These are phyloP conservation scores for Suillus variegatus DNA, from an alignment of 768 basidiomycete species.

Conservation along the genomic window DNA sequence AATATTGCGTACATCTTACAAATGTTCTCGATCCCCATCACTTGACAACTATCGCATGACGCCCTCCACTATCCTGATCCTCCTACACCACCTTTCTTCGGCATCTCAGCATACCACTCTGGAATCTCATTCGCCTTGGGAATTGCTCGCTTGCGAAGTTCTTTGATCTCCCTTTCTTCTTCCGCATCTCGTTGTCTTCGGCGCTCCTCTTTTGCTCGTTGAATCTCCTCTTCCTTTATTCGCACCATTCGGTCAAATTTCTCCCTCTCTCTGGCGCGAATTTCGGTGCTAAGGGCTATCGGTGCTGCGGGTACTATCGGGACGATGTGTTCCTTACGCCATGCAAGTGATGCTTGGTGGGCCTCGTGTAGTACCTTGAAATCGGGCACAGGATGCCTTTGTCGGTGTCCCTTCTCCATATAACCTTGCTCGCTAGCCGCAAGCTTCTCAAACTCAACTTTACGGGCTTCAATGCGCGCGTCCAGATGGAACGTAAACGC, in stretches of 20 bases:
- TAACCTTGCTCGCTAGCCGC: constrained; percentile 8
- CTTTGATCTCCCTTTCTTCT: constrained; percentile 62
- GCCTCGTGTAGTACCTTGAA: constrained; percentile 56
- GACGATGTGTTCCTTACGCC: constrained; percentile 47
- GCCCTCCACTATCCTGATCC: constrained; percentile 12
- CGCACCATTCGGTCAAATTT: constrained; percentile 61
- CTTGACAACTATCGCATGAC: constrained; percentile 2
- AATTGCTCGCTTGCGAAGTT: constrained; percentile 61
- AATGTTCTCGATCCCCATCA: constrained; percentile 17
- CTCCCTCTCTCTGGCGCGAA: constrained; percentile 60
- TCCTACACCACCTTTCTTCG: constrained; percentile 48
- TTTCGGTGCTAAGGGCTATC: constrained; percentile 53
- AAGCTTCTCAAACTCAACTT: constrained; percentile 32
- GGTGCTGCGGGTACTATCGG: constrained; percentile 47
- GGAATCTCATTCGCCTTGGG: constrained; percentile 73
- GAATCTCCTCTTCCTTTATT: constrained; percentile 56
- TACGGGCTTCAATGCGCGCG: constrained; percentile 49
- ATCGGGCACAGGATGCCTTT: constrained; percentile 45
- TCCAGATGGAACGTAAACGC: constrained; percentile 58
- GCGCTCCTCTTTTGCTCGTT: constrained; percentile 47
- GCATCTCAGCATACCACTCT: constrained; percentile 74
- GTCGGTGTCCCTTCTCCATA: constrained; percentile 21
- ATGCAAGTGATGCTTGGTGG: constrained; percentile 35
- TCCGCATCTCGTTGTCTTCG: constrained; percentile 49
- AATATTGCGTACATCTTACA: constrained; percentile 13